Base-by-base conservation (phyloP, 75 land plant genomes). In the Pinus taeda region DNA sequence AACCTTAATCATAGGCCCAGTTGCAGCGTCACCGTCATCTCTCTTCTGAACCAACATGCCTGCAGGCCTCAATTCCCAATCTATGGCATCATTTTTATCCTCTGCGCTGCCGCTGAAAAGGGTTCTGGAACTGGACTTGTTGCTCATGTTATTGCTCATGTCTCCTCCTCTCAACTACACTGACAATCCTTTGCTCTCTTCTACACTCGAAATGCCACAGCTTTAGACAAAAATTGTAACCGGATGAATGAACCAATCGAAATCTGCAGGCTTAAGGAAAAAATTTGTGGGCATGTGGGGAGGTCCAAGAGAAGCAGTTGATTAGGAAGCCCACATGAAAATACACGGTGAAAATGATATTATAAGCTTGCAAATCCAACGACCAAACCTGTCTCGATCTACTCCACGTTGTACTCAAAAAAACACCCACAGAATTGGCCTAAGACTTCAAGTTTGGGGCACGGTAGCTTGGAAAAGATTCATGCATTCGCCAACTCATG, bases 1-100 rank as follows among this genome's bases (percentile, higher is more conserved):
- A 74, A 89, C 69, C 74, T 76, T 83, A 64, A 90, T 83, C 59
- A 74, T 60, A 33, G 90, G 83, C 29, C 87, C 91, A 55, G 69
- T 21, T 6, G 58, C 57, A 4, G 60, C 61, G 6, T 53, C 49
- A 3, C 76, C 83, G 20, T 59, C 83, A n/a, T 83, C 87, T 64
- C 92, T 75, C 81, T 81, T 88, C 81, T 90, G 92, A 13, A 88
- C 92, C 17, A 90, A 83, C 91, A 90, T 90, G 9, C 91, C 92
- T 12, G 88, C 85, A 12, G 92, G 92, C 74, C 87, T 57, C 74
- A 88, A 57, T 77, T 89, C 91, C 90, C 90, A 88, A 4, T 82
- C 90, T 1, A 89, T 77, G 24, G 45, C 75, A 59, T 78, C 87
- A 14, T 64, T 56, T 57, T 60, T 76, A 57, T 57, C 62, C 24